Conservation (phyloP, 1,284 basidiomycete genomes). For the Trichosporon coremiiforme region DNA sequence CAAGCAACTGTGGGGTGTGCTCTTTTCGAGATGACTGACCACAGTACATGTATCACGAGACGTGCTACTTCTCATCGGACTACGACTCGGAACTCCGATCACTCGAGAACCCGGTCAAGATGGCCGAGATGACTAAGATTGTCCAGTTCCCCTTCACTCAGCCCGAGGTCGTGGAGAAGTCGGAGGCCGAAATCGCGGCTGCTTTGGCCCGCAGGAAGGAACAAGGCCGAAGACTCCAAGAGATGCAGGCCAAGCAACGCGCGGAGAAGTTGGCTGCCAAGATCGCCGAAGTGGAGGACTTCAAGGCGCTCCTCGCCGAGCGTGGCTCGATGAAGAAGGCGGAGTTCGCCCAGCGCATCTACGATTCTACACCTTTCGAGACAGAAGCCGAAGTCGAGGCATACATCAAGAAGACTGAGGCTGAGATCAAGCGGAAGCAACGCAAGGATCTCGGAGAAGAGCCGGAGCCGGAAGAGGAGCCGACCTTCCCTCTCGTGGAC, state of each 20-base stretch:
- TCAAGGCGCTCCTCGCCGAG: slow-evolving; percentile 68
- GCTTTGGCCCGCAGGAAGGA: slow-evolving; percentile 78
- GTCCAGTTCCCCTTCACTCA: slow-evolving; percentile 81
- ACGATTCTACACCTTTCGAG: slow-evolving; percentile 68
- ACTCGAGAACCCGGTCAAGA: slow-evolving; percentile 65
- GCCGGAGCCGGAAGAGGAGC: slow-evolving; percentile 67
- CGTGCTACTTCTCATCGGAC: slow-evolving; percentile 81
- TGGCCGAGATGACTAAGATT: slow-evolving; percentile 71
- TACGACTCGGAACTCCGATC: slow-evolving; percentile 70
- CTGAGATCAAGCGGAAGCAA: slow-evolving; percentile 65
- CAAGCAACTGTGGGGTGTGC: slow-evolving; percentile 59
- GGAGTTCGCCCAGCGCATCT: slow-evolving; percentile 67
- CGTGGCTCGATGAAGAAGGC: slow-evolving; percentile 69
- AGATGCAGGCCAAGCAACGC: slow-evolving; percentile 84
- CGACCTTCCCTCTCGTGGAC: slow-evolving; percentile 84
- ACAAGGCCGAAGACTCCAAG: slow-evolving; percentile 83
- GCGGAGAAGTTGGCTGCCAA: slow-evolving; percentile 66
- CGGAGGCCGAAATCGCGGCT: slow-evolving; percentile 82
- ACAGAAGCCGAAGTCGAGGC: slow-evolving; percentile 67
- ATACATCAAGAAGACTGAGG: slow-evolving; percentile 75
- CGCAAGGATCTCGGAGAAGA: slow-evolving; percentile 72
- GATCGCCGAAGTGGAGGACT: slow-evolving; percentile 73
- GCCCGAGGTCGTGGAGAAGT: slow-evolving; percentile 76
- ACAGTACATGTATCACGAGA: slow-evolving; percentile 85
- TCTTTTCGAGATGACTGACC: slow-evolving; percentile 44